Percentiles rank a stretch among this genome's conserved stretches.
Conservation (phyloP, 2,329 filamentous ascomycete genomes). For the Lojkania enalia region DNA sequence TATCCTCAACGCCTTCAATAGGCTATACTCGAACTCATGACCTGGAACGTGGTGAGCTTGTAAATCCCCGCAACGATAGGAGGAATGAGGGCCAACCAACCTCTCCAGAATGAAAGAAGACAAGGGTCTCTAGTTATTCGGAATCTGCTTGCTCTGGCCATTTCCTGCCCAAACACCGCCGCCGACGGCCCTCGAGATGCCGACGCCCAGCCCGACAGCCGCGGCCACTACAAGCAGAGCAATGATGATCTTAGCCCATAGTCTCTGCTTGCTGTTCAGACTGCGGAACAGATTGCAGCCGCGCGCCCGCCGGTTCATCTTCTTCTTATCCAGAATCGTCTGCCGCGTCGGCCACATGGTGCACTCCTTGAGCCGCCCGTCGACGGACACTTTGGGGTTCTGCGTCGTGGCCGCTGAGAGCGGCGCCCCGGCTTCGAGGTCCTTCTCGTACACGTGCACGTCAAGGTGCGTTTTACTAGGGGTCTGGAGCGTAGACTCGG, state of each 20-base stretch:
- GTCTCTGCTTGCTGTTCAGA: constrained; percentile 49
- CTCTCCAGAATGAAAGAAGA: too few species aligned
- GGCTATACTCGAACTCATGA: too few species aligned
- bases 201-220: constrained; percentile 53
- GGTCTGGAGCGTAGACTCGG: background rate
- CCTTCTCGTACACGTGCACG: constrained; percentile 42
- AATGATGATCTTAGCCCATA: constrained; percentile 51
- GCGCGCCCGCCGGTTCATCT: constrained; percentile 42
- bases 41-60: too few species aligned
- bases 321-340: constrained; percentile 50
- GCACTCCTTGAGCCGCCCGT: constrained; percentile 52
- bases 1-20: too few species aligned
- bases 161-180: constrained; percentile 51
- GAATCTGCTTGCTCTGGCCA: constrained; percentile 42
- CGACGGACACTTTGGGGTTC: constrained; percentile 46
- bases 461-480: constrained; percentile 38
- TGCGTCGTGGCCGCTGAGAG: constrained; percentile 45
- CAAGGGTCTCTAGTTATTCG: constrained; percentile 10
- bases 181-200: constrained; percentile 54
- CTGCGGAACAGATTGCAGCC: constrained; percentile 48
- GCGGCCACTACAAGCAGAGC: constrained; percentile 51
- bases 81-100: too few species aligned
- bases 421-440: constrained; percentile 43
- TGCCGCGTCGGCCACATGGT: constrained; percentile 56
- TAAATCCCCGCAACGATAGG: too few species aligned